A percentile compares a stretch with the other conserved stretches of the same genome.
Evolutionary conservation across 176 grass and related monocot species (phyloP).

Genomic region (Alopecurus myosuroides): DNA sequence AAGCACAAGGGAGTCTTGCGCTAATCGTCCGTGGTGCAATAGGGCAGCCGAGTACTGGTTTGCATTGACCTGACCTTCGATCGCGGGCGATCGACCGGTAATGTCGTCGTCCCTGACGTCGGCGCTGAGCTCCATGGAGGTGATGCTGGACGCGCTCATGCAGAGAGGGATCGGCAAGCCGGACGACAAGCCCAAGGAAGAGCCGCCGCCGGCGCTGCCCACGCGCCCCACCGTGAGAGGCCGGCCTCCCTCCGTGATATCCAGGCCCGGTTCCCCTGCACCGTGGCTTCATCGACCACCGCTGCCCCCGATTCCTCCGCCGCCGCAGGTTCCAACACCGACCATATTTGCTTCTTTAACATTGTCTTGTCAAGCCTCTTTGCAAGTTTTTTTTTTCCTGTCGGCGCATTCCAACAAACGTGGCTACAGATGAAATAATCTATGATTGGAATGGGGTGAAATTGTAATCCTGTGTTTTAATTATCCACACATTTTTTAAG

Average conservation of each 20-base stretch:
- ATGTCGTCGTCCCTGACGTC: conserved; percentile 24
- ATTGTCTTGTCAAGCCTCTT: neutral
- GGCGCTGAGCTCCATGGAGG: conserved; percentile 52
- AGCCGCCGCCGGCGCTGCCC: conserved; percentile 37
- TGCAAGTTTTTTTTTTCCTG: neutral
- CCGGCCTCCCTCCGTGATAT: conserved; percentile 13
- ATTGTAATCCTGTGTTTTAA: neutral
- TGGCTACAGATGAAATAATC: neutral
- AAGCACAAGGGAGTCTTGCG: too few species aligned
- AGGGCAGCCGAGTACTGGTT: too few species aligned
- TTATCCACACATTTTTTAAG: neutral
- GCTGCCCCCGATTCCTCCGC: neutral
- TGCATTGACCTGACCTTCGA: neutral
- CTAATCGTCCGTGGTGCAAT: too few species aligned
- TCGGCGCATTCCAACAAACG: neutral
- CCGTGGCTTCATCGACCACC: neutral
- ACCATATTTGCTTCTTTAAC: neutral
- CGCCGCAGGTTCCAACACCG: neutral
- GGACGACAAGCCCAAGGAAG: conserved; percentile 41
- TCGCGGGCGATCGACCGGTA: neutral
- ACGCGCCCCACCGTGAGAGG: conserved; percentile 34
- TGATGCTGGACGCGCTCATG: conserved; percentile 56
- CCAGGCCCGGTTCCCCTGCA: neutral
- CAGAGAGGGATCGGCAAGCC: conserved; percentile 39
- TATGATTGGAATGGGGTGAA: neutral